Base-by-base conservation (phyloP, 805 yeast species). In the Candida tallmaniae region DNA sequence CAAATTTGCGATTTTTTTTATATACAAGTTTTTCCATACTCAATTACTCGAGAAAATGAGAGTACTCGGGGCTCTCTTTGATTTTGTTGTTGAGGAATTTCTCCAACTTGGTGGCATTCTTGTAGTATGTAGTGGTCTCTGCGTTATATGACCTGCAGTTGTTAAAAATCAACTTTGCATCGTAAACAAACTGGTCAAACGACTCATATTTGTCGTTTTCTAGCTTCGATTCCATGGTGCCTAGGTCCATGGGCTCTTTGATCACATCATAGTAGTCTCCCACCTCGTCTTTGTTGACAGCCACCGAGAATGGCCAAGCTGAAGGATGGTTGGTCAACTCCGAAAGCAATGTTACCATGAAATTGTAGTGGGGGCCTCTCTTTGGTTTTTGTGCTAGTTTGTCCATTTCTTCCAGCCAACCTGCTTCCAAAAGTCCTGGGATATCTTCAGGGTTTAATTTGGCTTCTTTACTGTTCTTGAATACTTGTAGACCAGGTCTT, bases 371-470 rank as follows among this genome's bases (percentile, higher is more conserved):
- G 7, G 97, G 96, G 2, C 94, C 86, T 36, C 96, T 69, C 56
- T 88, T 87, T 2, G 98, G 97, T 52, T 87, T 76, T 51, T 94
- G 90, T 0, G 97, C 97, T 39, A 93, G 65, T 47, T 87, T 90
- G 57, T 93, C 99, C 95, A 93, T 89, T 57, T 90, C 98, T 23
- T 90, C 93, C 21, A 95, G 85, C 98, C 98, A 93, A 0, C 98
- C 98, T 4, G 94, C 84, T 55, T 89, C 97, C 45, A 75, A 71
- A 32, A 93, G 68, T 0, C 98, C 98, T 0, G 98, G 97, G 14
- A 93, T 87, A 27, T 64, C 69, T 11, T 68, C 65, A 5, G 97
- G 95, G 50, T 87, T 88, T n/a, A 85, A 54, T 12, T 34, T 36
- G 6, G 46, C 31, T 73, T 75, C 51, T 62, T 69, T 36, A 62